Base-by-base conservation (phyloP, 352 stramenopile species). In the Blastocystis sp. region DNA sequence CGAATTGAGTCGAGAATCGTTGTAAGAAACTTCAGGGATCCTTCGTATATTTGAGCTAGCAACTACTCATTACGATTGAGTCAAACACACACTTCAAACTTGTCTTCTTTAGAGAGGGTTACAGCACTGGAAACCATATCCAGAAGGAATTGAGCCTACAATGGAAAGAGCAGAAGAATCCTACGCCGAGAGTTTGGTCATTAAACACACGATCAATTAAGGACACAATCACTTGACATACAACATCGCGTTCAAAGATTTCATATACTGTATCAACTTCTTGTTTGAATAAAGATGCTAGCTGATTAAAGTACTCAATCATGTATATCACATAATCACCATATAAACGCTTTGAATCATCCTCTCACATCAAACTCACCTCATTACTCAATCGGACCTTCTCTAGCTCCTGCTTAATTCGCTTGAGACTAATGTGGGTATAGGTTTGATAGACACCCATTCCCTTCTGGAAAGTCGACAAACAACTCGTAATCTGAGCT, bases 371-470 rank as follows among this genome's bases (percentile, higher is more conserved):
- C 17, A 44, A 33, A 22, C 37, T 19, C 53, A 84, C 73, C 42
- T 84, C 73, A 13, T 17, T 22, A 35, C 17, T 56, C 27, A 84
- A 57, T 0, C 48, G 11, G 1, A 84, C 33, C 30, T 51, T 84
- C 27, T 58, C 51, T 19, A 84, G 56, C 27, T 84, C 73, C 24
- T 56, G 27, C 51, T 84, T 84, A n/a, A 84, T 84, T 24, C 42
- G 58, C 51, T 84, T 60, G 19, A 66, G 17, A 35, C 42, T 42
- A 24, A 84, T 84, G 33, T 68, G 48, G 9, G 73, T 84, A 35
- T 84, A 84, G 37, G 73, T 84, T 51, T 84, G 73, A 57, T 68
- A 84, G 22, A 84, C 73, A 42, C 73, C 73, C 73, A 84, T 84
- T 30, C 73, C 73, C 22, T 84, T 84, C 56, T 84, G 73, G 73